Base-by-base conservation (phyloP, 1,284 basidiomycete genomes). In the Fomes fomentarius region DNA sequence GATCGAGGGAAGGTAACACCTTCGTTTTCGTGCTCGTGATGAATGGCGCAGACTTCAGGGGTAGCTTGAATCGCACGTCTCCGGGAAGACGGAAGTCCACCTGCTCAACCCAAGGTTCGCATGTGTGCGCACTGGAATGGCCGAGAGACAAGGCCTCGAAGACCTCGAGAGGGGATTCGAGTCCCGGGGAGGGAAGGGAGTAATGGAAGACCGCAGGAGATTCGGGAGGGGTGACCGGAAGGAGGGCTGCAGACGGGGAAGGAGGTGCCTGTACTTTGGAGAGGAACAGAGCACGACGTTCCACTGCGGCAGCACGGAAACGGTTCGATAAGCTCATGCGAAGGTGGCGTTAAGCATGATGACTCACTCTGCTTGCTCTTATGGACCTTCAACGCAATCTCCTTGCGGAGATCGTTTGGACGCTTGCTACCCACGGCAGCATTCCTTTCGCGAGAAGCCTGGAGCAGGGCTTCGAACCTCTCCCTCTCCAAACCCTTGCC, bases 271-370 rank as follows among this genome's bases (percentile, higher is more conserved):
- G 74, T 46, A 92, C 74, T 71, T 85, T 91, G 57, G 85, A 87
- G 33, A 91, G 73, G 74, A 92, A 91, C 52, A 82, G 76, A 10
- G 86, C 84, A 39, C 88, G 85, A 52, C 90, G 80, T 69, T 89
- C 87, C 63, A 81, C 89, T 91, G 66, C 4, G 45, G 41, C 26
- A 49, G 52, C 47, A 41, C 19, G 38, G 11, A 46, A n/a, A 40
- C 34, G 22, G 42, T 25, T 17, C 19, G 34, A 21, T 54, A 31
- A 57, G 49, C 25, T 37, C 26, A n/a, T 21, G 25, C 30, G 40
- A 37, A 28, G 31, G 28, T 33, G 5, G 17, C 35, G 19, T 43
- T 43, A 41, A 44, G 47, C 50, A 53, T 30, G 28, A 45, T 52
- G 51, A 75, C 83, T 57, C 69, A 91, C 89, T 72, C 70, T 91